Evolutionary conservation across 768 basidiomycete genomes (phyloP).

Genomic region (Trametes cingulata): DNA sequence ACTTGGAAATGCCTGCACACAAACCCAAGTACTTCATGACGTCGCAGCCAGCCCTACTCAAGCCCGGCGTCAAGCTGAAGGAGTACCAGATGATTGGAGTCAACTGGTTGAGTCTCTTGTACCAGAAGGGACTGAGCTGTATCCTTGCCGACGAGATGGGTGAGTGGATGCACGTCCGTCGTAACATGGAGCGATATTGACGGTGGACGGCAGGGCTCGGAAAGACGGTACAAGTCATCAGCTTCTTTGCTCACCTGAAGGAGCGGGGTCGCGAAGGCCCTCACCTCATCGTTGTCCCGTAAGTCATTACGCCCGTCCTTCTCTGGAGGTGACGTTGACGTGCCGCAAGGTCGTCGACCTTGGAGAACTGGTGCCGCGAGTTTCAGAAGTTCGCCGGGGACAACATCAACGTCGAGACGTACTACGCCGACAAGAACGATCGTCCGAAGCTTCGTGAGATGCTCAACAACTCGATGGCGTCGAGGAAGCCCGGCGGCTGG

Average conservation of each 20-base stretch:
- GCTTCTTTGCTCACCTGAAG: conserved; percentile 89
- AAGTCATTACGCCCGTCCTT: conserved; percentile 37
- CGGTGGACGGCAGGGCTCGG: conserved; percentile 69
- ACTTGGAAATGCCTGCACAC: conserved; percentile 43
- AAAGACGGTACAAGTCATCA: conserved; percentile 98
- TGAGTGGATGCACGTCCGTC: conserved; percentile 39
- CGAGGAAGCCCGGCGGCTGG: conserved; percentile 61
- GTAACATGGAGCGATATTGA: background rate
- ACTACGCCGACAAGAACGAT: conserved; percentile 93
- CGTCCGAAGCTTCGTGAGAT: conserved; percentile 72
- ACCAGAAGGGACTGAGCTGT: conserved; percentile 79
- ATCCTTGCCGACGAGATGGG: conserved; percentile 99
- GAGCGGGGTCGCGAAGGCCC: conserved; percentile 79
- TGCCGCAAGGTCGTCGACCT: conserved; percentile 75
- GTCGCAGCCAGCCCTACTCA: conserved; percentile 69
- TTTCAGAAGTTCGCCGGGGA: conserved; percentile 86
- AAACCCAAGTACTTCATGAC: conserved; percentile 66
- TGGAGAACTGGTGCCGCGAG: conserved; percentile 99
- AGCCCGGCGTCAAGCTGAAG: conserved; percentile 75
- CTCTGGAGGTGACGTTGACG: background rate
- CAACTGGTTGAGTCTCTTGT: conserved; percentile 93
- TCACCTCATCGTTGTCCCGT: conserved; percentile 95
- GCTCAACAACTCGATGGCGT: conserved; percentile 59
- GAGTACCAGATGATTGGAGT: conserved; percentile 98
- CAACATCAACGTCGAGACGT: conserved; percentile 80